Percentiles rank a stretch among this genome's conserved stretches.
Evolutionary conservation across 768 basidiomycete genomes (phyloP).

Genomic region (Coprinopsis cinerea): DNA sequence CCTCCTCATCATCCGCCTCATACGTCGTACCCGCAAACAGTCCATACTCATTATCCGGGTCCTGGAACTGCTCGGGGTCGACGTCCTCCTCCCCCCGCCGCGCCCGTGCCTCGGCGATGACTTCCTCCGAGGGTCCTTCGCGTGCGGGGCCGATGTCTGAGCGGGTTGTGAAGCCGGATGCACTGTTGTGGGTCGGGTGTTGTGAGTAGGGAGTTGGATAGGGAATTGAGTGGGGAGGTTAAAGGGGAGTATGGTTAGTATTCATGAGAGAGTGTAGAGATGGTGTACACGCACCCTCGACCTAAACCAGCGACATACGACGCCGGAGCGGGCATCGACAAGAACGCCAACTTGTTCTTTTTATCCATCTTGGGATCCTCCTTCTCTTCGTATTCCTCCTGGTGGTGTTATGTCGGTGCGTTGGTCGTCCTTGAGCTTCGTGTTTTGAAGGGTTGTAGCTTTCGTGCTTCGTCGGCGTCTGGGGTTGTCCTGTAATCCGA

Average conservation of each 20-base stretch:
- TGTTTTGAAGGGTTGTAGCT: too few species aligned
- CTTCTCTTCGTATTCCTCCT: too few species aligned
- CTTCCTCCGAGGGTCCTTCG: constrained; percentile 90
- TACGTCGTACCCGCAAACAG: constrained; percentile 95
- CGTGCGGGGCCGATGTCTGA: constrained; percentile 98
- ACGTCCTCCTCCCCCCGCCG: constrained; percentile 86
- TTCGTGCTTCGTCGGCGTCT: too few species aligned
- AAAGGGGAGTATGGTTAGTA: too few species aligned
- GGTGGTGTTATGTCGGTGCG: too few species aligned
- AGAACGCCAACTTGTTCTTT: constrained; percentile 77
- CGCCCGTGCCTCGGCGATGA: constrained; percentile 83
- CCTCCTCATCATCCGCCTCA: constrained; percentile 97
- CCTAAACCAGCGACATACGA: constrained; percentile 99
- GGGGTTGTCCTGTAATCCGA: too few species aligned
- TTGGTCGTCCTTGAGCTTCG: too few species aligned
- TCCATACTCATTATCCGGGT: constrained; percentile 96
- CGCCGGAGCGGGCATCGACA: constrained; percentile 91
- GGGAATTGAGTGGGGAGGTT: constrained; percentile 4
- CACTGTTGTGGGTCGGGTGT: constrained; percentile 47
- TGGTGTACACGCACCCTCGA: constrained; percentile 62
- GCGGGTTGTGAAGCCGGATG: constrained; percentile 95
- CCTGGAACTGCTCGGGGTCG: constrained; percentile 89
- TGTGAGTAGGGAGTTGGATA: constrained; percentile 9
- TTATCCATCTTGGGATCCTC: too few species aligned
- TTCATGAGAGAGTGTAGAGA: background rate